Base-by-base conservation (phyloP, 164 flowering plant species). In the Umbilicus rupestris region DNA sequence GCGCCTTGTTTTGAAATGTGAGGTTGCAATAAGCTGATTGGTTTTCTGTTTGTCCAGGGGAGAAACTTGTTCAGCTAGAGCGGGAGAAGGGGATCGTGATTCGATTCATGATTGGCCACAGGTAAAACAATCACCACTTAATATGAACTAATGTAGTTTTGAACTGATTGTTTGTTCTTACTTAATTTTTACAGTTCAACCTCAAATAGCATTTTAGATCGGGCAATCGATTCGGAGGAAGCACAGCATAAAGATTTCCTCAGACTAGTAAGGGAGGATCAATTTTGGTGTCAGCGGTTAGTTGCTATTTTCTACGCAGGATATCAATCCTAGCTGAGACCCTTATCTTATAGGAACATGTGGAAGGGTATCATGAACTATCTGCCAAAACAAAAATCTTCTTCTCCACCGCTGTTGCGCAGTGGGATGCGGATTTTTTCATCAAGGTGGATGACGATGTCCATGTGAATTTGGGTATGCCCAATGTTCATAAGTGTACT, bases 391-490 rank as follows among this genome's bases (percentile, higher is more conserved):
- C 98, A 63, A 94, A 91, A 75, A 84, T 67, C 37, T 94, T 85
- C 80, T 91, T 94, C 73, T 68, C 97, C 67, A 84, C 96, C 66
- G 98, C 96, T 50, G 85, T 89, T 71, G 86, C 96, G 41, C 81
- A 67, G 73, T 94, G 98, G 98, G 96, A 94, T 82, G 96, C 98
- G 59, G 92, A 93, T 59, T 93, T 82, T 77, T 93, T 84, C 75
- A 77, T 93, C 70, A 93, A 93, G 74, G 96, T 94, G 71, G 98
- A 94, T 74, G 98, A 91, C 78, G 98, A 94, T 79, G 95, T 94
- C 70, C 98, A 89, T 74, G 93, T 94, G 62, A 93, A 93, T 81
- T 80, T 93, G 71, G 97, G 97, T 92, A 79, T 19, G 62, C 65
- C 31, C 39, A 35, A 10, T 41, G 39, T n/a, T 19, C 12, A 45